Percentiles rank a stretch among this genome's conserved stretches.
These are phyloP conservation scores for Jatropha curcas DNA, from an alignment of 345 rosid genomes.

Conservation along the genomic window DNA sequence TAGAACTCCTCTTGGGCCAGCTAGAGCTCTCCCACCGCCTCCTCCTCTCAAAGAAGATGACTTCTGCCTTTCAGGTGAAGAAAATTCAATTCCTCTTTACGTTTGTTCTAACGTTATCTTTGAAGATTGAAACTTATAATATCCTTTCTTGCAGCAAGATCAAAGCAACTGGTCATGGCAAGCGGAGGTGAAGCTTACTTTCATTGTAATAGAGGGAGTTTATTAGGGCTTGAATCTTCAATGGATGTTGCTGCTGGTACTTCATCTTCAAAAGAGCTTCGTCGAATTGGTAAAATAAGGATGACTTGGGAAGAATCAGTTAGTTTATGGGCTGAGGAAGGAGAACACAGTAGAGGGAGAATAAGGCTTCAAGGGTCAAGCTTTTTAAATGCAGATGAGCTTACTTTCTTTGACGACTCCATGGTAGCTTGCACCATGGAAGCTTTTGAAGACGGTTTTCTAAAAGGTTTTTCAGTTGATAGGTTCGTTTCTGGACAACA, in stretches of 20 bases:
- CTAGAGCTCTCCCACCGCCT: conserved; percentile 54
- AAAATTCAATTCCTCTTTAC: not conserved
- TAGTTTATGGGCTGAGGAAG: conserved; percentile 95
- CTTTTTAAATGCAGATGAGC: conserved; percentile 86
- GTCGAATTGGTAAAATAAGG: conserved; percentile 88
- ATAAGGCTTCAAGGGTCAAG: conserved; percentile 71
- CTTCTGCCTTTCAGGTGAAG: conserved; percentile 39
- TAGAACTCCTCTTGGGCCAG: conserved; percentile 15
- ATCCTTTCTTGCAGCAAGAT: conserved; percentile 46
- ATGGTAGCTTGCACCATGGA: conserved; percentile 89
- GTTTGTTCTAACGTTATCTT: not conserved
- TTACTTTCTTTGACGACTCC: conserved; percentile 77
- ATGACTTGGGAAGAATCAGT: conserved; percentile 98
- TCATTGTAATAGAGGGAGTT: conserved; percentile 38
- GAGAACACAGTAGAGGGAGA: conserved; percentile 78
- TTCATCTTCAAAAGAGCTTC: conserved; percentile 55
- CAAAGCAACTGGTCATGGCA: conserved; percentile 54
- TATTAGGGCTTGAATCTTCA: conserved; percentile 55
- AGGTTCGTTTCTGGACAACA: conserved; percentile 81
- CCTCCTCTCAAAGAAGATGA: conserved; percentile 66
- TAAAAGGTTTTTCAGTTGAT: conserved; percentile 88
- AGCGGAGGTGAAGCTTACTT: conserved; percentile 47
- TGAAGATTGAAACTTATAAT: not conserved
- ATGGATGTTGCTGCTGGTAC: conserved; percentile 37
- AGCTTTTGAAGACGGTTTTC: conserved; percentile 74